Percentiles rank a stretch among this genome's conserved stretches.
Evolutionary conservation across 2,329 filamentous ascomycete genomes (phyloP).

Genomic region (Colletotrichum endophyticum): DNA sequence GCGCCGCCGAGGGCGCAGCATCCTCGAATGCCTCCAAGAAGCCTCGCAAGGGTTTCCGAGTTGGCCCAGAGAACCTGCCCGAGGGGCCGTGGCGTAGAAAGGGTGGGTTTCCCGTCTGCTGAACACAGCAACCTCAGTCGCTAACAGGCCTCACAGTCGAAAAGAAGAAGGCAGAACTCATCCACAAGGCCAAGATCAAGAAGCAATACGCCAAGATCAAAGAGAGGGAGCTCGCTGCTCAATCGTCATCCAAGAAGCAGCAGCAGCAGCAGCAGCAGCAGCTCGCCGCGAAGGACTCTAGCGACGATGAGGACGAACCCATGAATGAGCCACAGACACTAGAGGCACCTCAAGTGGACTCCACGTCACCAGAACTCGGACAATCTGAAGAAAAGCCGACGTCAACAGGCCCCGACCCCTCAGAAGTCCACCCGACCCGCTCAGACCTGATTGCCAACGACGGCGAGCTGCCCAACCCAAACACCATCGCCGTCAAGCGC

Average conservation of each 20-base stretch:
- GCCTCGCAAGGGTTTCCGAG: constrained; percentile 75
- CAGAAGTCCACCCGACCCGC: constrained; percentile 44
- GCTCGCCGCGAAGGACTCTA: constrained; percentile 18
- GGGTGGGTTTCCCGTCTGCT: constrained; percentile 38
- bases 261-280: not conserved
- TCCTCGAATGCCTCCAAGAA: constrained; percentile 47
- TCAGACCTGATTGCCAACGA: constrained; percentile 42
- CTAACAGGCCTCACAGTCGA: constrained; percentile 58
- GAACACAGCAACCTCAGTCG: not conserved
- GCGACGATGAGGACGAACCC: constrained; percentile 22
- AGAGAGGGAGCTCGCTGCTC: constrained; percentile 51
- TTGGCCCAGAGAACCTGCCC: constrained; percentile 89
- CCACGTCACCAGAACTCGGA: not conserved
- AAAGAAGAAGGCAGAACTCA: constrained; percentile 88
- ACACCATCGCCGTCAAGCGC: constrained; percentile 19
- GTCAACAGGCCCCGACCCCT: not conserved
- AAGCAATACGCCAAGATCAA: constrained; percentile 92
- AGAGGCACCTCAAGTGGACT: constrained; percentile 24
- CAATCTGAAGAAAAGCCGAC: not conserved
- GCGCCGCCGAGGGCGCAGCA: constrained; percentile 48
- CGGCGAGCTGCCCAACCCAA: constrained; percentile 22
- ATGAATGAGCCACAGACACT: constrained; percentile 21
- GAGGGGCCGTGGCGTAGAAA: constrained; percentile 90
- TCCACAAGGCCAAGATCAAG: constrained; percentile 91
- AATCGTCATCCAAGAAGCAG: constrained; percentile 18